Base-by-base conservation (phyloP, 768 basidiomycete species). In the Boletales sp. region DNA sequence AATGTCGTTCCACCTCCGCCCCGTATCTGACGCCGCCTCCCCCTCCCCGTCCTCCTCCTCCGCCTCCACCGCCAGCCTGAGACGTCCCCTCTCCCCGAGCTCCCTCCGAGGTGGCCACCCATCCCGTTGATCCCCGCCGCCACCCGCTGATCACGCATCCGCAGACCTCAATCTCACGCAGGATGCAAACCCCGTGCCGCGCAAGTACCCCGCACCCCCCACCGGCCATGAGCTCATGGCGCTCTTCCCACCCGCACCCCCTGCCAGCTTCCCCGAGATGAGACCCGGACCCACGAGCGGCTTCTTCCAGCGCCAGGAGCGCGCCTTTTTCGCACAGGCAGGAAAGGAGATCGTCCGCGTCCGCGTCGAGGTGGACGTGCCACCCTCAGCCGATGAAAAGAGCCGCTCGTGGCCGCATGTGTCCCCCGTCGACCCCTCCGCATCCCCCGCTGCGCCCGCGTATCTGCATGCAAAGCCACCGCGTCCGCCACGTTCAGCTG, bases 191-290 rank as follows among this genome's bases (percentile, higher is more conserved):
- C 69, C 74, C 51, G 63, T 69, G 4, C 69, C 76, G 3, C 73
- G 83, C 50, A 83, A 82, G 55, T 87, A 81, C 62, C 87, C 87
- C 15, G 79, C 84, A 1, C 88, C 88, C 2, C 84, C 86, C 5
- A 87, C 85, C 0, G 87, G 87, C 2, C 87, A 90, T 57, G 86
- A 90, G 56, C 77, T 90, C 58, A 90, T 90, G 88, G 85, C 85
- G 13, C 79, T 90, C 72, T 90, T 90, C 62, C 88, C 88, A 1
- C 78, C 87, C 6, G 72, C 81, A 4, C 77, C 86, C 14, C 87
- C 87, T 1, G 73, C 77, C 40, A 76, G 38, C 45, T 79, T 77
- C 44, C 71, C 74, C 29, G 79, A 80, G 55, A 74, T 81, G 69
- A 72, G 79, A 48, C 74, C 78, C 2, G 82, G 83, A 1, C 81